Percentiles rank a stretch among this genome's conserved stretches.
Evolutionary conservation across 495 filamentous ascomycete genomes (phyloP).

Genomic region (Aspergillus coremiiformis): DNA sequence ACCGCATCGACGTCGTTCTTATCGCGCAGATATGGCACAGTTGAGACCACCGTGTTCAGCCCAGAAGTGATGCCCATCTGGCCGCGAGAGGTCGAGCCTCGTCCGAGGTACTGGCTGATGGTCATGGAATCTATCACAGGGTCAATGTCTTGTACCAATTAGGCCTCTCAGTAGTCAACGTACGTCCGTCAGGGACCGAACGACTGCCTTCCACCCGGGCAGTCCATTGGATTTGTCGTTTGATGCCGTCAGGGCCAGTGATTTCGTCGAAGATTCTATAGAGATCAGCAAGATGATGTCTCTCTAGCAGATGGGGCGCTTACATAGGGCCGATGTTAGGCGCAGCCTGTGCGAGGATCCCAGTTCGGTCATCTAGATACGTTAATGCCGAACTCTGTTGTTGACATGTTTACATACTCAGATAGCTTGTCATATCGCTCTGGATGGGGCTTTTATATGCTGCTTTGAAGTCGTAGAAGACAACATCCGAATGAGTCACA

Average conservation of each 20-base stretch:
- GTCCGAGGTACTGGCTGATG: conserved; percentile 13
- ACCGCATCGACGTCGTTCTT: conserved; percentile 10
- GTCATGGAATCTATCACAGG: conserved; percentile 6
- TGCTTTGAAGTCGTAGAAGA: conserved; percentile 14
- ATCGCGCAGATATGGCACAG: conserved; percentile 9
- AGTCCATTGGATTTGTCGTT: conserved; percentile 11
- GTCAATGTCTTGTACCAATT: background rate
- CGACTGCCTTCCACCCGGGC: conserved; percentile 12
- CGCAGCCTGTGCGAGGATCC: conserved; percentile 12
- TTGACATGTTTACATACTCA: background rate
- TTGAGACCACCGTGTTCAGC: conserved; percentile 13
- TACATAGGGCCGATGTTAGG: conserved; percentile 14
- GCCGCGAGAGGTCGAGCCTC: conserved; percentile 13
- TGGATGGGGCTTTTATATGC: conserved; percentile 10
- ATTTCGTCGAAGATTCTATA: conserved; percentile 16
- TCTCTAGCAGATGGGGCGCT: background rate
- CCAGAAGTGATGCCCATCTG: conserved; percentile 6
- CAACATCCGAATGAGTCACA: conserved; percentile 10
- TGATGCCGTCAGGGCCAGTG: conserved; percentile 5
- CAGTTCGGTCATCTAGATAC: conserved; percentile 5
- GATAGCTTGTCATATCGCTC: conserved; percentile 7
- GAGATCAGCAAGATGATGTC: background rate
- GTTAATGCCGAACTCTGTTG: background rate
- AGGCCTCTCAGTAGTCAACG: background rate
- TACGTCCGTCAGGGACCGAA: conserved; percentile 7